Base-by-base conservation (phyloP, 352 stramenopile species). In the Pythium insidiosum region DNA sequence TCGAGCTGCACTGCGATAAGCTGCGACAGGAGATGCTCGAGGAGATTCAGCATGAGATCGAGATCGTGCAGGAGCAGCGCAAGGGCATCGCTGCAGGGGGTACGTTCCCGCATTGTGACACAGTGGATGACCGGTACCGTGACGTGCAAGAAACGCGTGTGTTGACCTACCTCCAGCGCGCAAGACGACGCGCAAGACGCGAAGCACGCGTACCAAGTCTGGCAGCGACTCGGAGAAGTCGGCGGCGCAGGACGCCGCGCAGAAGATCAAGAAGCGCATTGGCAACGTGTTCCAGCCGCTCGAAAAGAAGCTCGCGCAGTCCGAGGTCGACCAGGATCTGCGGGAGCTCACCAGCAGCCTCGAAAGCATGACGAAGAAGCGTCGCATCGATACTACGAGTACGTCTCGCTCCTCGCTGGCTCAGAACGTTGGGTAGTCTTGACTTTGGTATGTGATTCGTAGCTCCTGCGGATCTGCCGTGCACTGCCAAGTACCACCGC, bases 21-120 rank as follows among this genome's bases (percentile, higher is more conserved):
- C 54, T 91, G 41, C 73, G 78, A 16, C 71, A 88, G 20, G 76
- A 88, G 47, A 91, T 91, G 79, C 61, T 91, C 20, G 76, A 88
- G 21, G 79, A 91, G 56, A 91, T 91, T 58, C 71, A 88, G 34
- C 64, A 88, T 30, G 79, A 91, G 58, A 88, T 91, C 60, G 75
- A 91, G 50, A 82, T 87, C 43, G 62, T 88, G 23, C 61, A 78
- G 36, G 78, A 85, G 44, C 73, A 91, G 53, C 74, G 71, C 39
- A 84, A 80, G 21, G 72, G 74, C 37, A 68, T 56, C 38, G 61
- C 48, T 22, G 70, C 63, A 1, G 55, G n/a, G n/a, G n/a, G 69
- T 79, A 66, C 39, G 60, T 16, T 43, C 13, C 28, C 28, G 12
- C n/a, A n/a, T n/a, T n/a, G n/a, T n/a, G n/a, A n/a, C n/a, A n/a